Conservation (phyloP, 148 eudicot genomes). For the Dysphania ambrosioides region DNA sequence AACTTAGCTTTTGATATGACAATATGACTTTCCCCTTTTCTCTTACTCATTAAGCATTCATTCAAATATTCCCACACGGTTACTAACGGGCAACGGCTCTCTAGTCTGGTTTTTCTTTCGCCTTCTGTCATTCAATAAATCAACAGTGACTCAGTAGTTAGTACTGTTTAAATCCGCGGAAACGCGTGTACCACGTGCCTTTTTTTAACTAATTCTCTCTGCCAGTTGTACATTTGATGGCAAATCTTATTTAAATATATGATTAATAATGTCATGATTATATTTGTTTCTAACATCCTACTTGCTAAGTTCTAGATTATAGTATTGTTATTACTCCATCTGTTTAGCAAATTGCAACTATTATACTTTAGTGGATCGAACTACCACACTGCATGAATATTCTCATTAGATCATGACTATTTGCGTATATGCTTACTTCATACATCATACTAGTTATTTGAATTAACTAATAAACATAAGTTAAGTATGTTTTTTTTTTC, state of each 20-base stretch:
- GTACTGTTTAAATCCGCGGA: conserved; percentile 2
- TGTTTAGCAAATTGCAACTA: neutral
- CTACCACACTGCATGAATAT: neutral
- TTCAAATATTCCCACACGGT: neutral
- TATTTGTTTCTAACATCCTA: neutral
- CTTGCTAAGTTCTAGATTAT: too few species aligned
- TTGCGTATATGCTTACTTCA: neutral
- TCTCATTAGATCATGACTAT: too few species aligned
- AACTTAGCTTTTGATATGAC: too few species aligned
- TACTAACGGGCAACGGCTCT: neutral
- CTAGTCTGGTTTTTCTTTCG: neutral
- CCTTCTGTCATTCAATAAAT: neutral
- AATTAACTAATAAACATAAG: too few species aligned
- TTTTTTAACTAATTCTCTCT: neutral
- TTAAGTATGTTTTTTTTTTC: too few species aligned
- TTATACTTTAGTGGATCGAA: neutral
- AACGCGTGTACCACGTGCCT: conserved; percentile 5
- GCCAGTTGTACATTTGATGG: too few species aligned
- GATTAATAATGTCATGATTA: neutral
- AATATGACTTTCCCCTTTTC: too few species aligned
- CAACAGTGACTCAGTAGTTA: neutral
- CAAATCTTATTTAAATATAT: neutral
- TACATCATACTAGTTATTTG: neutral
- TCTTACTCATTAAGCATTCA: neutral
- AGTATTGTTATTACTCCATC: too few species aligned